Evolutionary conservation across 352 stramenopile species (phyloP), one percentile per base, ranked within the genome.

Genomic region (Phytophthora foliorum): DNA sequence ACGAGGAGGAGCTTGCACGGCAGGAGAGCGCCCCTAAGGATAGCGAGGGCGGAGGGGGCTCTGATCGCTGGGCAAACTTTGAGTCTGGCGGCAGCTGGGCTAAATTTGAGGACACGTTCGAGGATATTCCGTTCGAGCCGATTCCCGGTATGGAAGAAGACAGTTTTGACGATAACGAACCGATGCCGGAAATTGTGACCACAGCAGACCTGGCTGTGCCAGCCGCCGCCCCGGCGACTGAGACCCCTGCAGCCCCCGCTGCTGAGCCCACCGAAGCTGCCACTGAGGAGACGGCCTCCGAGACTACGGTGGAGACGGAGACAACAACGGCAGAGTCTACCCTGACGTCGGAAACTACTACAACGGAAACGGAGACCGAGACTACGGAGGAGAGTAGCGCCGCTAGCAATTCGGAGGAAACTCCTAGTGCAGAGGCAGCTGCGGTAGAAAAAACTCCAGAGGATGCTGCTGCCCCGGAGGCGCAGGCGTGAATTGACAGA

Each of bases 31-130:
- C 51, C 3, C 19, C 42, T 17, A 69, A 72, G 42, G 69, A 61
- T 59, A 45, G 34, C 51, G 56, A 54, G 19, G 58, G 32, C 4
- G 54, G 48, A 22, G 29, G 27, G 19, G 63, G 72, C 0, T 57
- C 54, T 9, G 78, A 82, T 59, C 74, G 80, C 29, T 93, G 85
- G 85, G 80, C 85, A 39, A 91, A 79, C 57, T 90, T 91, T 19
- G 85, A 93, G 52, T 82, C 78, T 3, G 78, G 72, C 16, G 75
- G 74, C 11, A 89, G 65, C 57, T 93, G 86, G 86, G 79, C 86
- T 9, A 81, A 86, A 52, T 93, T 93, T 59, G 86, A 93, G 45
- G 69, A 86, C 38, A 75, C 77, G 7, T 91, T 91, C 38, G 78
- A 86, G 34, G 65, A 84, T 6, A 81, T 79, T 63, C 66, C 82